Evolutionary conservation across 345 rosid genomes (phyloP).

Genomic region (Citrus inodora): DNA sequence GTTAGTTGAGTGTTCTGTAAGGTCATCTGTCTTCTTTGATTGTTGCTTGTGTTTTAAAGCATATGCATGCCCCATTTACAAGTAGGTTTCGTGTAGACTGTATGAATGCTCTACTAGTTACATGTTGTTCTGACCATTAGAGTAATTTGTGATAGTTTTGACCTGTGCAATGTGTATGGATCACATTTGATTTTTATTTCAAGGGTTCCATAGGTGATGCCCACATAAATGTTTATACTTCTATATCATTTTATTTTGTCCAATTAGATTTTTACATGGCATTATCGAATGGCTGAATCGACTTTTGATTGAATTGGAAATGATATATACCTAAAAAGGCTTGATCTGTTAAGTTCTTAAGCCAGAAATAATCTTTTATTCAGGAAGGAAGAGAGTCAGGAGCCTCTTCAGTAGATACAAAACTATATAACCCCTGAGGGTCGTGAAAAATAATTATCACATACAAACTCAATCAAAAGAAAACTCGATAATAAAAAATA

Average conservation of each 20-base stretch:
- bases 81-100: background rate
- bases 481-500: constrained; percentile 2
- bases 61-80: background rate
- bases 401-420: constrained; percentile 42
- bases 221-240: background rate
- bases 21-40: background rate
- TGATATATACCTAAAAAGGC: background rate
- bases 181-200: background rate
- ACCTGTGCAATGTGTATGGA: too few relatives aligned
- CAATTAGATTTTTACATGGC: background rate
- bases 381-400: constrained; percentile 33
- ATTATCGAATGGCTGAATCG: background rate
- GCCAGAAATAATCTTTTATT: constrained; percentile 30
- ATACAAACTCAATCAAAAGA: constrained; percentile 15
- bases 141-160: background rate
- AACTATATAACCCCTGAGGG: constrained; percentile 21
- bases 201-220: background rate
- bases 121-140: background rate
- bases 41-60: background rate
- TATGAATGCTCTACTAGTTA: background rate
- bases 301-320: background rate
- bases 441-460: constrained; percentile 11
- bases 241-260: background rate
- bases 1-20: too few relatives aligned
- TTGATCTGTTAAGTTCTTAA: background rate